phyloP scores from a whole-genome alignment of 164 flowering plant genomes.

The Tetrastigma voinierianum region DNA sequence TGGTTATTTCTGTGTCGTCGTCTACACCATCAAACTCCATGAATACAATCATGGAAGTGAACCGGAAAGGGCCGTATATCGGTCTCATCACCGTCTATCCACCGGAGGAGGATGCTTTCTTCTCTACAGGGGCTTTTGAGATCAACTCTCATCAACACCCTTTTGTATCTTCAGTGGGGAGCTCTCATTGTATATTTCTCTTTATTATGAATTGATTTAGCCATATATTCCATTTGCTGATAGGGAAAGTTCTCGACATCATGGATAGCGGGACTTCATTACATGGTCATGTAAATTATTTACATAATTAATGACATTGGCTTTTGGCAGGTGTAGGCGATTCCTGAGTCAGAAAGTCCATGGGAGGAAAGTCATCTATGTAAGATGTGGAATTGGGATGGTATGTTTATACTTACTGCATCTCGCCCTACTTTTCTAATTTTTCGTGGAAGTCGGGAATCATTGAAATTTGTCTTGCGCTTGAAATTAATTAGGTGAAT shows the following conservation, averaged over 20 bases:
- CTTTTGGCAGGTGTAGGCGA: too few species aligned
- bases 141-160: conserved; percentile 20
- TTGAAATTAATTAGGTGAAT: conserved; percentile 32
- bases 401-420: conserved; percentile 10
- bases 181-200: background rate
- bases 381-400: conserved; percentile 36
- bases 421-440: background rate
- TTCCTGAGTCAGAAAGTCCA: too few species aligned
- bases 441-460: background rate
- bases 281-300: too few species aligned
- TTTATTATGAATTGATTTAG: background rate
- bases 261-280: too few species aligned
- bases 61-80: conserved; percentile 22
- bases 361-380: conserved; percentile 27
- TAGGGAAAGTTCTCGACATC: too few species aligned
- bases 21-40: background rate
- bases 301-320: too few species aligned
- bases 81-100: conserved; percentile 26
- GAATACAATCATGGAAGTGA: conserved; percentile 5
- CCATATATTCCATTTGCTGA: too few species aligned
- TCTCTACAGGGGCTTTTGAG: conserved; percentile 17
- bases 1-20: background rate
- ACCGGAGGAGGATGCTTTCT: conserved; percentile 29
- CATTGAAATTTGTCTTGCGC: background rate
- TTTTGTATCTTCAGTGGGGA: conserved; percentile 20